Evolutionary conservation across 176 grass and related monocot species (phyloP).

Genomic region (Leersia perrieri): DNA sequence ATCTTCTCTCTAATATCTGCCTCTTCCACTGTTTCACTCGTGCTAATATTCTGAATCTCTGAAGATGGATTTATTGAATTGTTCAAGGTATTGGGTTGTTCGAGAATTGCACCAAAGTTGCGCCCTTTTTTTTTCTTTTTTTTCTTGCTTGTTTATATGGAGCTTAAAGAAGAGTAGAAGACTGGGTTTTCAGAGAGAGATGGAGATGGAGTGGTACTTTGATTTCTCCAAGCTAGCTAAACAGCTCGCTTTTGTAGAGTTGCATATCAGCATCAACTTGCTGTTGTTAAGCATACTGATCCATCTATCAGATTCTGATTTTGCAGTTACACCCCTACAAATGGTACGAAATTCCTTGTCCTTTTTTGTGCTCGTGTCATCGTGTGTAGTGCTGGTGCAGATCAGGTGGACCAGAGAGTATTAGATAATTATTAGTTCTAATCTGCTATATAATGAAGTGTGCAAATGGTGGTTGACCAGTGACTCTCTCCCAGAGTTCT

Average conservation of each 20-base stretch:
- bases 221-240: constrained; percentile 1
- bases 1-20: constrained; percentile 3
- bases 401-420: background rate
- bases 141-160: background rate
- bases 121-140: background rate
- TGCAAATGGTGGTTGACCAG: constrained; percentile 10
- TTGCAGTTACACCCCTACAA: background rate
- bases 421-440: background rate
- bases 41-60: background rate
- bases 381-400: no score
- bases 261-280: background rate
- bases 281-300: background rate
- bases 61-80: background rate
- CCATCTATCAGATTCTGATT: background rate
- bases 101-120: background rate
- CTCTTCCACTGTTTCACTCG: background rate
- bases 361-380: background rate
- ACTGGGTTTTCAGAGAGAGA: no score
- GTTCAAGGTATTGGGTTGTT: background rate
- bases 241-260: background rate
- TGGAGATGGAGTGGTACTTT: background rate
- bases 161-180: background rate
- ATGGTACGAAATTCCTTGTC: background rate
- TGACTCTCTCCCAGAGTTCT: background rate
- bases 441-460: background rate